Evolutionary conservation across 495 filamentous ascomycete genomes (phyloP).

Genomic region (Astrocystis sublimbata): DNA sequence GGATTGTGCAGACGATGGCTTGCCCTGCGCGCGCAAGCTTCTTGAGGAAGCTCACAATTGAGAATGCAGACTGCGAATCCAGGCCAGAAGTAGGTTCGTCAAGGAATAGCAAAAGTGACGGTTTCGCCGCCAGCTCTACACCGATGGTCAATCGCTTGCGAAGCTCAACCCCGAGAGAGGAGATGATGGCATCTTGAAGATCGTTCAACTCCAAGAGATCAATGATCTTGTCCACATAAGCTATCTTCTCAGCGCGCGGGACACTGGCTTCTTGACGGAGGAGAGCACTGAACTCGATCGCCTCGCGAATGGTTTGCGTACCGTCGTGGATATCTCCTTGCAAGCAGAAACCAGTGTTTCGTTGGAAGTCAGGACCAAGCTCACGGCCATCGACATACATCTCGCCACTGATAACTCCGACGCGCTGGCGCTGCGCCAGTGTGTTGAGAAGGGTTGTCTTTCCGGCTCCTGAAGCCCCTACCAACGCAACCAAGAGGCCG

Average conservation of each 20-base stretch:
- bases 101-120: conserved; percentile 75
- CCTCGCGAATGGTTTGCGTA: conserved; percentile 83
- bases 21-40: conserved; percentile 78
- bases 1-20: conserved; percentile 80
- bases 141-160: conserved; percentile 79
- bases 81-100: conserved; percentile 83
- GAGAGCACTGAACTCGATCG: conserved; percentile 75
- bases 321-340: conserved; percentile 85
- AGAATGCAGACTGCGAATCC: conserved; percentile 81
- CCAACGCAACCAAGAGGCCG: conserved; percentile 74
- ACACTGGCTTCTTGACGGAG: conserved; percentile 72
- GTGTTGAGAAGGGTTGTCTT: conserved; percentile 78
- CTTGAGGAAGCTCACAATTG: conserved; percentile 79
- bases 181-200: conserved; percentile 80
- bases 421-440: conserved; percentile 72
- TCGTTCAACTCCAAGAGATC: conserved; percentile 79
- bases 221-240: conserved; percentile 86
- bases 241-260: conserved; percentile 70
- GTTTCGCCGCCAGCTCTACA: conserved; percentile 88
- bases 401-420: conserved; percentile 68
- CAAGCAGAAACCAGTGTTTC: conserved; percentile 81
- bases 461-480: conserved; percentile 80
- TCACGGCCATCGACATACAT: conserved; percentile 78
- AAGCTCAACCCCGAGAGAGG: conserved; percentile 66
- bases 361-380: conserved; percentile 70